These are phyloP conservation scores for Rutstroemia sydowiana DNA, from an alignment of 2,329 filamentous ascomycete genomes.

Conservation along the genomic window DNA sequence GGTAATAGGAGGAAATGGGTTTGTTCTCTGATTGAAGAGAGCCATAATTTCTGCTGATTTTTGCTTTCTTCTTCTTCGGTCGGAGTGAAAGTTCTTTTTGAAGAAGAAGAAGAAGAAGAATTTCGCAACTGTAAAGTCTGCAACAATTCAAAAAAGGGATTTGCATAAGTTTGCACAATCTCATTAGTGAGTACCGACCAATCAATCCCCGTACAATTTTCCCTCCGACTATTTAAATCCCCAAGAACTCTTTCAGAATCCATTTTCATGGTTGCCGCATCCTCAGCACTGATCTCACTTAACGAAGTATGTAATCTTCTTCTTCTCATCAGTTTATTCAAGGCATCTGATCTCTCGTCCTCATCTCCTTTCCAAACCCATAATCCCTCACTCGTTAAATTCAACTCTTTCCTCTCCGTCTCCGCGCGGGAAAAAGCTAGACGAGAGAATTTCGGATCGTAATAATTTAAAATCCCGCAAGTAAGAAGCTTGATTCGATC, in stretches of 20 bases:
- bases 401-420: constrained; percentile 33
- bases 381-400: constrained; percentile 35
- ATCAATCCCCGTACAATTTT: constrained; percentile 36
- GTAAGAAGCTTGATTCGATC: constrained; percentile 33
- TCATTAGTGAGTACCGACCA: constrained; percentile 37
- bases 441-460: constrained; percentile 32
- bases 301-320: constrained; percentile 33
- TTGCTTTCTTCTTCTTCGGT: too few relatives aligned
- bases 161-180: constrained; percentile 35
- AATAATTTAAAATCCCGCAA: constrained; percentile 41
- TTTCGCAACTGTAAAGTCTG: constrained; percentile 20
- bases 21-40: constrained; percentile 30
- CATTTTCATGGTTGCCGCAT: constrained; percentile 31
- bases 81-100: too few relatives aligned
- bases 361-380: constrained; percentile 30
- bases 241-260: constrained; percentile 29
- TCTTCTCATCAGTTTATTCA: constrained; percentile 32
- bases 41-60: constrained; percentile 30
- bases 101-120: constrained; percentile 18
- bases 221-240: constrained; percentile 19
- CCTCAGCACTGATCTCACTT: constrained; percentile 25
- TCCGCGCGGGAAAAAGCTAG: constrained; percentile 28
- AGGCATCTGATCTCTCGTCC: constrained; percentile 24
- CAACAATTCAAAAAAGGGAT: constrained; percentile 30
- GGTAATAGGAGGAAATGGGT: constrained; percentile 39